Conservation (phyloP, 768 basidiomycete genomes). For the Macrolepiota fuliginosa region DNA sequence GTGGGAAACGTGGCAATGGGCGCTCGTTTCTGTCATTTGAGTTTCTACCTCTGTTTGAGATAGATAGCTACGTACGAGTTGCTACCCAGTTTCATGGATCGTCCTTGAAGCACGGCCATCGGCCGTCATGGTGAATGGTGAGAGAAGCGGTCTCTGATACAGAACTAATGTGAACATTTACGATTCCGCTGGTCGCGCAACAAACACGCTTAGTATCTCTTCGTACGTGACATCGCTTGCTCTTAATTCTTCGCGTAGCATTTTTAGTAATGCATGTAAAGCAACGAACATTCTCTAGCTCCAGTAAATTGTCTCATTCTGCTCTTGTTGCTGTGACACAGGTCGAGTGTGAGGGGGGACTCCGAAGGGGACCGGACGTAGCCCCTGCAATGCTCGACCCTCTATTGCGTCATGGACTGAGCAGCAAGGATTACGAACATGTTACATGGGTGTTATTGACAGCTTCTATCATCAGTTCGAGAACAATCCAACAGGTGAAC, state of each 20-base stretch:
- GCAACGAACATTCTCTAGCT: background rate
- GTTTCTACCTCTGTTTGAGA: background rate
- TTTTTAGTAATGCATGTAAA: background rate
- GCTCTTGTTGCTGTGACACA: background rate
- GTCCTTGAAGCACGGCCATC: conserved; percentile 4
- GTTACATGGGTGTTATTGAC: background rate
- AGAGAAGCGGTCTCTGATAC: background rate
- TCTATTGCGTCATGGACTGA: conserved; percentile 7
- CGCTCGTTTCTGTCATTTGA: background rate
- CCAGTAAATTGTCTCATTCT: background rate
- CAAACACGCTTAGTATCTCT: background rate
- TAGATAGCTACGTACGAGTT: background rate
- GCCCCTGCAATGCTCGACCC: background rate
- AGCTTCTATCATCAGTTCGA: conserved; percentile 8
- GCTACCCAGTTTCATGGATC: background rate
- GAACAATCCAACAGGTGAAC: conserved; percentile 1
- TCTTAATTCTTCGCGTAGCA: conserved; percentile 1
- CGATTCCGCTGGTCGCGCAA: conserved; percentile 7
- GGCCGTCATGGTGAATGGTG: background rate
- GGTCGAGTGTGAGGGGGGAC: background rate
- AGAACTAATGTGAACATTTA: background rate
- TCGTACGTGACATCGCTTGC: conserved; percentile 7
- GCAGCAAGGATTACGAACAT: background rate
- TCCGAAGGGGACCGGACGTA: background rate
- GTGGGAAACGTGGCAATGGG: background rate